Base-by-base conservation (phyloP, 139 green algal species). In the Axilococcus clingmanii region DNA sequence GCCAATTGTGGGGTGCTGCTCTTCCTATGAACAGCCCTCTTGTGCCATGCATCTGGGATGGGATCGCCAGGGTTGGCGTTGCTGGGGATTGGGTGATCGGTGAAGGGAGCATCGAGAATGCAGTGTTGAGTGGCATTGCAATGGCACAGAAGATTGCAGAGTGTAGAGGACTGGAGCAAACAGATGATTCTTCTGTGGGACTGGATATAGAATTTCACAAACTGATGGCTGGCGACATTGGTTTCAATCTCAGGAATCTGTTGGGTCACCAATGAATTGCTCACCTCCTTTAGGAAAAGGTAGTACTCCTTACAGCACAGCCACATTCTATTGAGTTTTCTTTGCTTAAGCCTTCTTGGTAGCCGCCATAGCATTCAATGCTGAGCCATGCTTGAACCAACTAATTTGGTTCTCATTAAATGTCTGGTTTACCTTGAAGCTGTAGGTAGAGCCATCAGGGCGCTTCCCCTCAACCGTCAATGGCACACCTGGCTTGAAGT, bases 401-500 rank as follows among this genome's bases (percentile, higher is more conserved):
- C 63, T 80, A 64, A 96, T 88, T 73, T 94, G 86, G 67, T 91
- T 89, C 16, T 89, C 80, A 69, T 96, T 96, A 78, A 94, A 95
- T 34, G 88, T 95, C 52, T 96, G 88, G 77, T 94, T 93, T 4
- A 95, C 68, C 9, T 52, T 52, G 74, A 96, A 83, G 11, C 54
- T 52, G 59, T 95, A 94, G 7, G 68, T 89, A 46, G 49, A 66
- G 65, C 87, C 87, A 60, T 94, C 79, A 15, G 69, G 55, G 33
- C 68, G 71, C 63, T 80, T 95, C 65, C 84, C 83, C 52, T 74
- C 61, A 24, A 96, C 29, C 7, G 73, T 94, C 14, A 96, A 76
- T 19, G 63, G 74, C 41, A 61, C 73, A 65, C 87, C 87, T 22
- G 87, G 87, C n/a, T 71, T 56, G 41, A 94, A 76, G 37, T 46